Evolutionary conservation across 164 flowering plant species (phyloP), one percentile per base, ranked within the genome.

Genomic region (Piper longum): DNA sequence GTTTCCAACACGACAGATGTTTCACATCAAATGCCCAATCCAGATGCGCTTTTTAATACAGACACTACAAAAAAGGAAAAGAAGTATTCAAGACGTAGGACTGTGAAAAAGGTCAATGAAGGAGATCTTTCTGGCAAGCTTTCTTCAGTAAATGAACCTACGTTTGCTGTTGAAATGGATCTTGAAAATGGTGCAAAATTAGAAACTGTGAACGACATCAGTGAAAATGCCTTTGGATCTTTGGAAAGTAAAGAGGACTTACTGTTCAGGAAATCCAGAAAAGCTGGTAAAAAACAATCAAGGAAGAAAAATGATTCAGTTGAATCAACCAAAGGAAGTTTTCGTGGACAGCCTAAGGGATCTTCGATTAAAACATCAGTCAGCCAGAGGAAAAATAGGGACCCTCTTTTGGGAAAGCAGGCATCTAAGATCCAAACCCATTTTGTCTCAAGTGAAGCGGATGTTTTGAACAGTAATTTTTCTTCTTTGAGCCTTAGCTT

Each of bases 241-340:
- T 61, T 14, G 62, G 69, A 75, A 64, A 42, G 56, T 52, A 67
- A 66, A 54, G 85, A 73, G 61, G 57, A 14, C 40, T 71, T 67
- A 55, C 63, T 41, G 63, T 19, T 76, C 12, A 79, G 72, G 74
- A 80, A 67, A 73, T 73, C 74, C 13, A 67, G 40, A 41, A 57
- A 14, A 59, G 66, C 69, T 57, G 41, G 36, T 36, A 74, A 45
- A 11, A 26, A 72, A 61, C 66, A 81, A 83, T 67, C 55, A 64
- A 73, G 80, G 51, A 71, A 68, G 56, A 59, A 55, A 58, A 64
- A 77, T 66, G 69, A 65, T 59, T 55, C 74, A 51, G 69, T 68
- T 8, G 71, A 59, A 54, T 54, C 67, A 59, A 64, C 59, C 62
- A 74, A 65, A 71, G 68, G 64, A 62, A 75, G 63, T 68, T 65